These are phyloP conservation scores for Alternaria dauci DNA, from an alignment of 2,329 filamentous ascomycete genomes.

Conservation along the genomic window DNA sequence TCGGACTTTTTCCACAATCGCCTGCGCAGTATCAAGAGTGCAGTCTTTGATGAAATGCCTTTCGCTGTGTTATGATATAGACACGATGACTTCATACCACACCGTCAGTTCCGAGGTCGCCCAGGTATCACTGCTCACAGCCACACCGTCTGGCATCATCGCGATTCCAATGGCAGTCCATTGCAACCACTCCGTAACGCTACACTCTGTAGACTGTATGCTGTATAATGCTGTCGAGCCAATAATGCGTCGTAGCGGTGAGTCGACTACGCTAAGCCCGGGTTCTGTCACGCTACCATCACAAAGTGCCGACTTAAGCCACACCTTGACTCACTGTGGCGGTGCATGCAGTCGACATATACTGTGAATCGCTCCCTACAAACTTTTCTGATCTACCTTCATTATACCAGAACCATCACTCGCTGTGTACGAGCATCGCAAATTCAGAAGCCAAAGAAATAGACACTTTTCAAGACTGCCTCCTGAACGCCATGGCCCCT, in stretches of 20 bases:
- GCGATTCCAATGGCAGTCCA: background rate
- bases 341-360: background rate
- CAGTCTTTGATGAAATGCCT: background rate
- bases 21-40: background rate
- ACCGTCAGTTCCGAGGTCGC: background rate
- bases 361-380: background rate
- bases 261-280: slow-evolving; percentile 8
- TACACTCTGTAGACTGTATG: background rate
- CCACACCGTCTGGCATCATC: background rate
- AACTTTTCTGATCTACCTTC: background rate
- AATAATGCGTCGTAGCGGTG: slow-evolving; percentile 3
- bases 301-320: background rate
- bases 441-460: background rate
- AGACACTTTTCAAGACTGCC: background rate
- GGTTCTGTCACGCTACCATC: background rate
- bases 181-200: background rate
- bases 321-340: slow-evolving; percentile 8
- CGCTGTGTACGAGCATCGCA: background rate
- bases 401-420: too few relatives aligned
- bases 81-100: background rate
- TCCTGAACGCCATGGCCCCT: background rate
- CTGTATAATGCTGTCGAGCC: background rate
- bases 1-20: background rate
- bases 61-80: background rate
- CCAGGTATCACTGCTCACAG: background rate